phyloP scores from a whole-genome alignment of 495 filamentous ascomycete genomes.

The Neurospora hispaniola region DNA sequence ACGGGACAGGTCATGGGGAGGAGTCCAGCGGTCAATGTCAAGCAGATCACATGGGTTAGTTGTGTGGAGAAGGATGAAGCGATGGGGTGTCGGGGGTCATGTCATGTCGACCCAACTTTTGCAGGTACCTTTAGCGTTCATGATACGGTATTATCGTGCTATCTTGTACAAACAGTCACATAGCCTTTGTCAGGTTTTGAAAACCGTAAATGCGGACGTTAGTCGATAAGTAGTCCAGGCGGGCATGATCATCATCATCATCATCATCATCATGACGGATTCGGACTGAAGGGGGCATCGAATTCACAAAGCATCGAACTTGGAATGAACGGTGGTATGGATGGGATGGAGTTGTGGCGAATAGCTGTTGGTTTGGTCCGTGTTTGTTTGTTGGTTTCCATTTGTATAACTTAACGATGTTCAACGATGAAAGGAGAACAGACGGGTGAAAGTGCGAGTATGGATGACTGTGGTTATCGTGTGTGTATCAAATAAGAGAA shows the following conservation, averaged over 20 bases:
- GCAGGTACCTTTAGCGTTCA: neutral
- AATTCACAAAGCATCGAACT: neutral
- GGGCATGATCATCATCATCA: neutral
- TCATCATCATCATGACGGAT: neutral
- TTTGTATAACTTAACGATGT: neutral
- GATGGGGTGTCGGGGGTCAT: neutral
- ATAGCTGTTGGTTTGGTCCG: neutral
- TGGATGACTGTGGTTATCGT: neutral
- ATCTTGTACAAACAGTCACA: neutral
- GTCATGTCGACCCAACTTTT: neutral
- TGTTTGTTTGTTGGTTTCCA: slow-evolving; percentile 5
- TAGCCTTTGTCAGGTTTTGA: neutral
- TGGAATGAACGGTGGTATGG: neutral
- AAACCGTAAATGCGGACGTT: neutral
- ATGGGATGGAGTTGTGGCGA: neutral
- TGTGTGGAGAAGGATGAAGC: neutral
- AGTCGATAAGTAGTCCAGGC: neutral
- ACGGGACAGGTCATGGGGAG: neutral
- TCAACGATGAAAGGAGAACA: neutral
- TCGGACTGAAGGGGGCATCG: neutral
- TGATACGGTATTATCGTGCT: neutral
- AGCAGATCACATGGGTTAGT: neutral
- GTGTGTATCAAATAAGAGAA: neutral
- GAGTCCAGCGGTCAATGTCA: neutral
- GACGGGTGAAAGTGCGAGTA: neutral